These are phyloP conservation scores for Penicillium subrubescens DNA, from an alignment of 495 filamentous ascomycete genomes.

Conservation along the genomic window DNA sequence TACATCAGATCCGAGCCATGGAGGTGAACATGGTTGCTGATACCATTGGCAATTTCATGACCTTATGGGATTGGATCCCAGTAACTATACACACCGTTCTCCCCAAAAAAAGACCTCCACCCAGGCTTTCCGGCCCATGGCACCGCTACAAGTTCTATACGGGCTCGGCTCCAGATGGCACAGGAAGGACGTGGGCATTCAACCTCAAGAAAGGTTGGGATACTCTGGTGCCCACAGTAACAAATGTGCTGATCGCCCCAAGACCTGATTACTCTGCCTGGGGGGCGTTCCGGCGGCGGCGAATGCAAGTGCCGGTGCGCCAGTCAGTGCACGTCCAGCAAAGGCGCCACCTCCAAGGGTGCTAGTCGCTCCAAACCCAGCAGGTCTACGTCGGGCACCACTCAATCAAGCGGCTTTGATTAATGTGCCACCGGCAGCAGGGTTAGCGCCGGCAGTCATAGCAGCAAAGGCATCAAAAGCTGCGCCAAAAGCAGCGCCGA, in stretches of 20 bases:
- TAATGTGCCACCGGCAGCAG: not conserved
- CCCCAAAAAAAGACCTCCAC: not conserved
- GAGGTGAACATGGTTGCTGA: not conserved
- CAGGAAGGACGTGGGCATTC: not conserved
- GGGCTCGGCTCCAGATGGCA: not conserved
- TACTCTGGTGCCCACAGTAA: not conserved
- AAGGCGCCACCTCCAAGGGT: not conserved
- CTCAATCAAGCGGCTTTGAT: too few relatives aligned
- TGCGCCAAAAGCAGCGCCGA: not conserved
- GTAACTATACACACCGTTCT: not conserved
- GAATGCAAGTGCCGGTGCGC: too few relatives aligned
- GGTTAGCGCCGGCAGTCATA: too few relatives aligned
- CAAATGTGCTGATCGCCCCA: too few relatives aligned
- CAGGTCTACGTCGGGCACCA: not conserved
- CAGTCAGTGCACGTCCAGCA: not conserved
- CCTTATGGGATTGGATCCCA: not conserved
- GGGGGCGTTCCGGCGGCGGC: too few relatives aligned
- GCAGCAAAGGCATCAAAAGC: too few relatives aligned
- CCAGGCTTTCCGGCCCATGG: not conserved
- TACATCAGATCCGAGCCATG: not conserved
- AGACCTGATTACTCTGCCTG: too few relatives aligned
- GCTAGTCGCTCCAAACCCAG: not conserved
- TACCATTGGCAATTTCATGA: not conserved
- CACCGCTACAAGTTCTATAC: not conserved
- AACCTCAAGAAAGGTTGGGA: not conserved